phyloP scores from a whole-genome alignment of 1,284 basidiomycete genomes.

The Meira miltonrushii region DNA sequence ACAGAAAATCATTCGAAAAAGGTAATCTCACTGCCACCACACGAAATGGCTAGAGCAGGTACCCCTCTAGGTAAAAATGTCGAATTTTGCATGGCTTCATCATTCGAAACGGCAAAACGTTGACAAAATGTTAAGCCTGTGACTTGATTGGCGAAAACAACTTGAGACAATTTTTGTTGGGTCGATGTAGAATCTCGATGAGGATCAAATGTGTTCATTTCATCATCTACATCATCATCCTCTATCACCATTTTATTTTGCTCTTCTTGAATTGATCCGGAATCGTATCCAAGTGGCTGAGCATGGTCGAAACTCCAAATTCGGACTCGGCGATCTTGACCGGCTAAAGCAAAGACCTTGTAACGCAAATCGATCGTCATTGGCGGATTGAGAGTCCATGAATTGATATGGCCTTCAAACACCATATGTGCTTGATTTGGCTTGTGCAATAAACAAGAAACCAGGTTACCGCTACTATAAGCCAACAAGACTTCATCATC shows the following conservation, averaged over 20 bases:
- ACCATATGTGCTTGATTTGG: not conserved
- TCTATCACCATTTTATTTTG: not conserved
- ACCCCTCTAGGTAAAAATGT: not conserved
- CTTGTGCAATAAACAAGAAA: too few species aligned
- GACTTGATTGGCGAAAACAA: not conserved
- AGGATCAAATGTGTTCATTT: not conserved
- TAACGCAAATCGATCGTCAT: not conserved
- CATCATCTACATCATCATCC: not conserved
- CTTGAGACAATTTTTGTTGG: not conserved
- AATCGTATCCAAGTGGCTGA: not conserved
- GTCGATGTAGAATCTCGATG: too few species aligned
- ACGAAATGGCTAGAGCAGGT: not conserved
- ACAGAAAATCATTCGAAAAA: not conserved
- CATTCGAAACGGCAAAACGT: not conserved
- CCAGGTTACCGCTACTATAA: not conserved
- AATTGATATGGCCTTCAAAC: constrained; percentile 1
- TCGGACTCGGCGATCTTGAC: constrained; percentile 1
- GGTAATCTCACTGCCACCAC: not conserved
- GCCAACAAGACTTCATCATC: not conserved
- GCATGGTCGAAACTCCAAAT: not conserved
- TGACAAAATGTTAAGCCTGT: constrained; percentile 2
- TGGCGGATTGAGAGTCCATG: not conserved
- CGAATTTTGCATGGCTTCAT: not conserved
- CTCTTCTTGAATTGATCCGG: not conserved
- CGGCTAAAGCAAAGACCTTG: not conserved